These are phyloP conservation scores for Wickerhamomyces sp. DNA, from an alignment of 1,139 yeast genomes.

Conservation along the genomic window DNA sequence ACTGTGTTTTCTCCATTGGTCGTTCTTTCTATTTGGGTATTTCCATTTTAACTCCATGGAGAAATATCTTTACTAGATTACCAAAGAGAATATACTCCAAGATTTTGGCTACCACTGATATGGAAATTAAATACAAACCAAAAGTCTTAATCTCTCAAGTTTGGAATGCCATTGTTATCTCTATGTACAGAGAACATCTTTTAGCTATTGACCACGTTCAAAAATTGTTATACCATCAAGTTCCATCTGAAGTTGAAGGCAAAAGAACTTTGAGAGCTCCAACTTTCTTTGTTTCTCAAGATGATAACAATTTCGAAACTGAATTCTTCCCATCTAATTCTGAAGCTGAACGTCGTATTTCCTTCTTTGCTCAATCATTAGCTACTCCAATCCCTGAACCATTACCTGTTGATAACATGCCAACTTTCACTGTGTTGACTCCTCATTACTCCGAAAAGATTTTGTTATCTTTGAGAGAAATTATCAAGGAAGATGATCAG, in stretches of 20 bases:
- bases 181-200: slow-evolving; percentile 97
- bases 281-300: slow-evolving; percentile 96
- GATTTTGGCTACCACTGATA: slow-evolving; percentile 95
- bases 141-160: slow-evolving; percentile 96
- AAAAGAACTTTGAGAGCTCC: slow-evolving; percentile 98
- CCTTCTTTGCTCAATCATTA: slow-evolving; percentile 97
- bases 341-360: slow-evolving; percentile 98
- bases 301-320: slow-evolving; percentile 86
- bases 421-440: slow-evolving; percentile 94
- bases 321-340: slow-evolving; percentile 96
- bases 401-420: slow-evolving; percentile 98
- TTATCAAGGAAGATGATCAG: slow-evolving; percentile 98
- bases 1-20: slow-evolving; percentile 93
- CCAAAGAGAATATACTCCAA: slow-evolving; percentile 98
- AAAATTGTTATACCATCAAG: slow-evolving; percentile 94
- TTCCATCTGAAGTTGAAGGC: slow-evolving; percentile 95
- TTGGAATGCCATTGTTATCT: slow-evolving; percentile 97
- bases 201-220: slow-evolving; percentile 98
- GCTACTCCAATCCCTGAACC: slow-evolving; percentile 99
- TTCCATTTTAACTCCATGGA: slow-evolving; percentile 98
- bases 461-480: slow-evolving; percentile 88
- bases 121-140: slow-evolving; percentile 98
- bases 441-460: slow-evolving; percentile 99
- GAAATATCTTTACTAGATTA: slow-evolving; percentile 93
- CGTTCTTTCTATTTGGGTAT: slow-evolving; percentile 98